phyloP scores from a whole-genome alignment of 768 basidiomycete species.

The Terana coerulea region DNA sequence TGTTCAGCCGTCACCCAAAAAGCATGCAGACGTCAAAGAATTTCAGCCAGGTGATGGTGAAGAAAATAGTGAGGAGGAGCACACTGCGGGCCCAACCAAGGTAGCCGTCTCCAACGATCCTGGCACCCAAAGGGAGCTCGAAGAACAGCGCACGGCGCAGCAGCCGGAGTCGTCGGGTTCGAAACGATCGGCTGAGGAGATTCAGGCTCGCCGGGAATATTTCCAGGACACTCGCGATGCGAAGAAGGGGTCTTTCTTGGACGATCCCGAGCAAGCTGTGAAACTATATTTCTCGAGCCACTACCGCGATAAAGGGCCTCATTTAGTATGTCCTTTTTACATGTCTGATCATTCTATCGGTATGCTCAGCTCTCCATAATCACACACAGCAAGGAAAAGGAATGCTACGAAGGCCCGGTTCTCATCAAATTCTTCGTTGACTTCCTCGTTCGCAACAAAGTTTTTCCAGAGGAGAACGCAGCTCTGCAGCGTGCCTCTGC shows the following conservation, averaged over 20 bases:
- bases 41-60: conserved; percentile 16
- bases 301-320: conserved; percentile 62
- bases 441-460: conserved; percentile 53
- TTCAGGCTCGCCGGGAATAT: conserved; percentile 17
- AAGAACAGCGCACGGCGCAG: background rate
- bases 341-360: background rate
- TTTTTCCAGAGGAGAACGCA: conserved; percentile 51
- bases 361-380: background rate
- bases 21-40: conserved; percentile 15
- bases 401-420: conserved; percentile 48
- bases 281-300: conserved; percentile 70
- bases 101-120: conserved; percentile 11
- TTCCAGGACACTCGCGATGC: conserved; percentile 14
- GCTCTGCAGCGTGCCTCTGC: conserved; percentile 44
- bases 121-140: background rate
- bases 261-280: conserved; percentile 53
- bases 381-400: conserved; percentile 14
- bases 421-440: conserved; percentile 57
- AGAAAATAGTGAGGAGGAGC: conserved; percentile 33
- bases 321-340: conserved; percentile 49
- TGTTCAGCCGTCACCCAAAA: conserved; percentile 13
- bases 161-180: no score
- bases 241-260: conserved; percentile 43
- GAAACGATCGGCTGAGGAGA: conserved; percentile 11
- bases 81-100: conserved; percentile 26